Percentiles rank a stretch among this genome's conserved stretches.
Conservation (phyloP, 1,284 basidiomycete species). For the Irpex sp. region DNA sequence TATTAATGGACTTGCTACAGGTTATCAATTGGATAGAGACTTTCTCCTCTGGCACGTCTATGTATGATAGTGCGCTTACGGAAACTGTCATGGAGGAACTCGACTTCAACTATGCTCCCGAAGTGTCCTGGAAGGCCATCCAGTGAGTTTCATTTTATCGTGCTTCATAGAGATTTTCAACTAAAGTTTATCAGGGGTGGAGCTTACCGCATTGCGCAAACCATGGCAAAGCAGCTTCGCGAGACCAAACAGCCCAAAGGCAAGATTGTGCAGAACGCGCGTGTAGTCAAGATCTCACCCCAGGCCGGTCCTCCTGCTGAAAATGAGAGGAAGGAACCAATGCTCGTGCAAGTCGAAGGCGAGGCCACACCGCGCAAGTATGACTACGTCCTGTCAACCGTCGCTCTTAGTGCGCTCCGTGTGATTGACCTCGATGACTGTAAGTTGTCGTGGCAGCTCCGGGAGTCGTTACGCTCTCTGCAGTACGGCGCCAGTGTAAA, state of each 20-base stretch:
- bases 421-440: slow-evolving; percentile 22
- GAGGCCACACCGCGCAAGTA: slow-evolving; percentile 8
- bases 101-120: slow-evolving; percentile 11
- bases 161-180: no score
- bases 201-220: not conserved
- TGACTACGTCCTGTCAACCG: slow-evolving; percentile 29
- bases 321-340: slow-evolving; percentile 9
- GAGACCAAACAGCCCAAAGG: not conserved
- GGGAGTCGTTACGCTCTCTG: slow-evolving; percentile 27
- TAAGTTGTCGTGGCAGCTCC: slow-evolving; percentile 16
- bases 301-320: slow-evolving; percentile 22
- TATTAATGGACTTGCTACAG: not conserved
- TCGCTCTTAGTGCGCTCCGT: slow-evolving; percentile 24
- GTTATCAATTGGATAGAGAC: slow-evolving; percentile 24
- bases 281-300: slow-evolving; percentile 26
- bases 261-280: slow-evolving; percentile 26
- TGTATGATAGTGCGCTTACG: slow-evolving; percentile 18
- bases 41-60: slow-evolving; percentile 16
- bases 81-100: slow-evolving; percentile 19
- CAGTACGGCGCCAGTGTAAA: slow-evolving; percentile 30
- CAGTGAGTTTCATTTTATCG: not conserved
- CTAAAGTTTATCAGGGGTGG: not conserved
- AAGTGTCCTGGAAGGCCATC: not conserved
- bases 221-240: not conserved
- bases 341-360: no score